Evolutionary conservation across 2,329 filamentous ascomycete species (phyloP), one percentile per base, ranked within the genome.

Genomic region (Aureobasidium sp.): DNA sequence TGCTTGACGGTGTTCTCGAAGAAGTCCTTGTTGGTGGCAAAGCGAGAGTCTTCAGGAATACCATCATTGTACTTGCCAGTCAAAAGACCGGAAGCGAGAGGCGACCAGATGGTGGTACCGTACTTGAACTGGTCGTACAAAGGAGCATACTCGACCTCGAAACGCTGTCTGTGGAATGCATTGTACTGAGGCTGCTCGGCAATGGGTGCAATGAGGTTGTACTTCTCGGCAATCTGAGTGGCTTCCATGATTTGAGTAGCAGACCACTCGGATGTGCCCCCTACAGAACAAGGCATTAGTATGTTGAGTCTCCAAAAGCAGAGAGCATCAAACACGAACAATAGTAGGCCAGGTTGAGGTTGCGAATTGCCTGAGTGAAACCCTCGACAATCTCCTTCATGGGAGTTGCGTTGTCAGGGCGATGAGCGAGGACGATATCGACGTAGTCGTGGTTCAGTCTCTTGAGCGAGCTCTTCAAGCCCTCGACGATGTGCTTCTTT

Each of bases 11-110:
- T 82, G 67, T 79, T 77, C 66, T 81, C 80, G 72, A 86, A 86
- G 67, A 81, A 80, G 59, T 79, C 79, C 64, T 81, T 78, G 73
- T 84, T 83, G 66, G 77, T 82, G 61, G 81, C 81, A 67, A 85
- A 85, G 39, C 84, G 82, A 43, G 82, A 85, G 68, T 80, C 83
- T 67, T 83, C 79, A 17, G 83, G 82, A 61, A 86, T 82, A 60
- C 83, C 83, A 65, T 85, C 78, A 72, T 85, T 85, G 78, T 87
- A 86, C 74, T 86, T 87, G 68, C 84, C 84, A 8, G 82, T 85
- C 60, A 87, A 71, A 43, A 86, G 72, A 63, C 84, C 84, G 34
- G 77, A 81, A 51, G 79, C 81, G 10, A 85, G 76, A 24, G 83
- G 82, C 26, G 75, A 78, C 79, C 81, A 84, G 70, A 81, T 80